Percentiles rank a stretch among this genome's conserved stretches.
Conservation (phyloP, 768 basidiomycete species). For the Imleria badia region DNA sequence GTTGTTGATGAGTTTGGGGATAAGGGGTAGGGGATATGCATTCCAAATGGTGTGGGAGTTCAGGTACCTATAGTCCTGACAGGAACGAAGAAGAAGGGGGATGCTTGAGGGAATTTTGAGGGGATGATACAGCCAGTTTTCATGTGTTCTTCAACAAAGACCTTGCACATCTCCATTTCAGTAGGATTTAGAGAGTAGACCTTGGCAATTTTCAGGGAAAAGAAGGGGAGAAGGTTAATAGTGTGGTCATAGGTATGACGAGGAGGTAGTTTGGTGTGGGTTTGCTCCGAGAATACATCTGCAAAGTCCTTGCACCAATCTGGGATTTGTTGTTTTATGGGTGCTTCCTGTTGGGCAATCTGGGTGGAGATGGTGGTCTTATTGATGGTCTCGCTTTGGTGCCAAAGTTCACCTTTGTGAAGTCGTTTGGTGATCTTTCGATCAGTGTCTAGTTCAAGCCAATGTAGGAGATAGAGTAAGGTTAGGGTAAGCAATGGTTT, state of each 20-base stretch:
- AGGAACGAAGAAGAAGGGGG: not conserved
- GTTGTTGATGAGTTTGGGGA: not conserved
- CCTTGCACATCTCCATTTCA: not conserved
- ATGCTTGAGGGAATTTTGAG: not conserved
- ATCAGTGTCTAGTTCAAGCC: no score
- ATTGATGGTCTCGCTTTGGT: no score
- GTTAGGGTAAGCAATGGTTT: no score
- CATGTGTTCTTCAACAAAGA: not conserved
- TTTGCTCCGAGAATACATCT: not conserved
- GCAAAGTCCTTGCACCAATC: no score
- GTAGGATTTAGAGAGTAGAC: not conserved
- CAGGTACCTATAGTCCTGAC: not conserved
- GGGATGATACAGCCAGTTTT: not conserved
- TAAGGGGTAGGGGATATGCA: not conserved
- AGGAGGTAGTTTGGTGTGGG: not conserved
- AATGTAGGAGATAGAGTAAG: no score
- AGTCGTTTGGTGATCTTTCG: no score
- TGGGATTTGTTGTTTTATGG: no score
- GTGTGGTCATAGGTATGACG: not conserved
- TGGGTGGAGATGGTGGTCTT: no score
- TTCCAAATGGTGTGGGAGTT: not conserved
- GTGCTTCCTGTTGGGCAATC: no score
- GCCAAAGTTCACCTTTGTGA: no score
- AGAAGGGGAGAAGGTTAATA: not conserved
- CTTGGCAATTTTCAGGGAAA: no score